phyloP scores from a whole-genome alignment of 2,329 filamentous ascomycete genomes.

The Venturia carpophila region DNA sequence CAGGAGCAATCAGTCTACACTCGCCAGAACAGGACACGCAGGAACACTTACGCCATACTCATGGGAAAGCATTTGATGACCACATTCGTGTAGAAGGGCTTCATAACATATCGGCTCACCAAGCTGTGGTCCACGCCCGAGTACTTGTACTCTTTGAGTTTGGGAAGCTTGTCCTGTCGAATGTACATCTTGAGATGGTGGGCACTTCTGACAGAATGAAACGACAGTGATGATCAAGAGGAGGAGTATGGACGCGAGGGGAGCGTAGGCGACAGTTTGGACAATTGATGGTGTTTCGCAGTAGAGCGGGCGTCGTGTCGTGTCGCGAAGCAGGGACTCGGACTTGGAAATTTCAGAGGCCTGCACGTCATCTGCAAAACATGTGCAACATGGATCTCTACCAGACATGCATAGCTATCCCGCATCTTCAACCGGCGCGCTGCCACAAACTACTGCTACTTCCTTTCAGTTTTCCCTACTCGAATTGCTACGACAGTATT shows the following conservation, averaged over 20 bases:
- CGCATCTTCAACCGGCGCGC: not conserved
- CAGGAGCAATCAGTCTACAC: constrained; percentile 16
- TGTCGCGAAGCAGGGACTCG: not conserved
- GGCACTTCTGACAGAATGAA: not conserved
- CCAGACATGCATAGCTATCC: too few relatives aligned
- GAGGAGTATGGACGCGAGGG: not conserved
- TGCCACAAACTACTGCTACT: not conserved
- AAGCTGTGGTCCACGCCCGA: constrained; percentile 83
- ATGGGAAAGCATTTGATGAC: constrained; percentile 93
- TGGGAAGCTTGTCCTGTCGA: constrained; percentile 78
- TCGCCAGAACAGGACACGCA: not conserved
- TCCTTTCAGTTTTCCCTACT: not conserved
- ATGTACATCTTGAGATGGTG: constrained; percentile 69
- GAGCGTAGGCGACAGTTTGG: not conserved
- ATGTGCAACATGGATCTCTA: not conserved
- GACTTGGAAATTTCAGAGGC: not conserved
- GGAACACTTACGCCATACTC: constrained; percentile 68
- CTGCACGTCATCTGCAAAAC: not conserved
- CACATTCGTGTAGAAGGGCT: constrained; percentile 93
- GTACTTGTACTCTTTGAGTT: constrained; percentile 93
- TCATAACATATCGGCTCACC: constrained; percentile 84
- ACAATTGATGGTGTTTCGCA: not conserved
- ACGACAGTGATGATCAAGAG: not conserved
- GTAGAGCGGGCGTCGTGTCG: not conserved
- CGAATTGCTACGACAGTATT: not conserved